Conservation (phyloP, 2,329 filamentous ascomycete genomes). For the Penicillium sp. region DNA sequence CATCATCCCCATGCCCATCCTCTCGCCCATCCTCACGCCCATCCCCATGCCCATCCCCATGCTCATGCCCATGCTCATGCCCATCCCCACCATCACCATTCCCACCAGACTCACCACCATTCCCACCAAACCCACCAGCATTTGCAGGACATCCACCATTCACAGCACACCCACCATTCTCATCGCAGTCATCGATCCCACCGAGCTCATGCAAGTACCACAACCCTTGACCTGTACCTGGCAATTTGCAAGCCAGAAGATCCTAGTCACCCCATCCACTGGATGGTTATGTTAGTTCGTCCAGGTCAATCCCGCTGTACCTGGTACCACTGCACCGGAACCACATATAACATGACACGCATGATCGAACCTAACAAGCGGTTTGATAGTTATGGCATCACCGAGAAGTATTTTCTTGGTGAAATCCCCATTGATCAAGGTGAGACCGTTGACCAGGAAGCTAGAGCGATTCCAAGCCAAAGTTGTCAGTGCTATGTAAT, state of each 20-base stretch:
- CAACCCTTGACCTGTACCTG: background rate
- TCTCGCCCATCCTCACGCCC: too few relatives aligned
- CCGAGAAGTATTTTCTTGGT: background rate
- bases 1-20: too few relatives aligned
- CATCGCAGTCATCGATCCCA: too few relatives aligned
- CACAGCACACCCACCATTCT: too few relatives aligned
- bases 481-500: slow-evolving; percentile 4
- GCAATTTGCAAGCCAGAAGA: background rate
- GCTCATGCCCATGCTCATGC: too few relatives aligned
- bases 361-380: slow-evolving; percentile 1
- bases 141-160: too few relatives aligned
- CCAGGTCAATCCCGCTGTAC: background rate
- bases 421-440: background rate
- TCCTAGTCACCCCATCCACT: background rate
- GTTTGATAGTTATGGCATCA: slow-evolving; percentile 3
- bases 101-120: too few relatives aligned
- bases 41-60: too few relatives aligned
- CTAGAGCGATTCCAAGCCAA: slow-evolving; percentile 1
- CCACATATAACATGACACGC: background rate
- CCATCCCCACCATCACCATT: too few relatives aligned
- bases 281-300: slow-evolving; percentile 4
- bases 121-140: too few relatives aligned
- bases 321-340: background rate
- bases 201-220: background rate
- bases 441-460: background rate